phyloP scores from a whole-genome alignment of 192 early-diverging fungal genomes.

The Podila minutissima region DNA sequence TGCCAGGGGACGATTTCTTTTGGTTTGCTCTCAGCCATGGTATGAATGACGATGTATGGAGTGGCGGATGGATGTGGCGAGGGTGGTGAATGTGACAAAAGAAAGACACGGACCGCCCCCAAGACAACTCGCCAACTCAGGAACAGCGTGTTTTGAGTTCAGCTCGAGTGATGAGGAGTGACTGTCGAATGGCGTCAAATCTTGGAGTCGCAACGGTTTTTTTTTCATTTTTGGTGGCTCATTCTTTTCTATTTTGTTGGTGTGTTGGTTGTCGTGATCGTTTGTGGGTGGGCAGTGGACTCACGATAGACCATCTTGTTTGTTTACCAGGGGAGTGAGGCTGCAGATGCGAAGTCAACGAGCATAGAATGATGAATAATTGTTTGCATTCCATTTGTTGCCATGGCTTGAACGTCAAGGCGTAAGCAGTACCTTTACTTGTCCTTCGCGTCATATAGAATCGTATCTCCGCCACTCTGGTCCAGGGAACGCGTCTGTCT shows the following conservation, averaged over 20 bases:
- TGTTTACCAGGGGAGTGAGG: background rate
- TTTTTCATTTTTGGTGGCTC: too few species aligned
- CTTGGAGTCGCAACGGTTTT: background rate
- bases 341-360: background rate
- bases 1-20: constrained; percentile 50
- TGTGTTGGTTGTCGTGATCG: too few species aligned
- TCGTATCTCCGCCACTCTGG: too few species aligned
- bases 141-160: background rate
- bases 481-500: too few species aligned
- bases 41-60: background rate
- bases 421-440: too few species aligned
- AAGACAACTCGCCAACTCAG: background rate
- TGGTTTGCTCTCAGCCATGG: constrained; percentile 24
- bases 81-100: background rate
- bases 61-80: background rate
- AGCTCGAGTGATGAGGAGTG: background rate
- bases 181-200: constrained; percentile 4
- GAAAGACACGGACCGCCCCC: background rate
- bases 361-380: too few species aligned
- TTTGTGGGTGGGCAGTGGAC: too few species aligned
- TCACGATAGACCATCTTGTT: background rate
- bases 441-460: too few species aligned
- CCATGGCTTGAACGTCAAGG: too few species aligned
- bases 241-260: too few species aligned
- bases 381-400: too few species aligned